Evolutionary conservation across 306 rosid genomes (phyloP), one percentile per base, ranked within the genome.

Genomic region (Quillaja saponaria): DNA sequence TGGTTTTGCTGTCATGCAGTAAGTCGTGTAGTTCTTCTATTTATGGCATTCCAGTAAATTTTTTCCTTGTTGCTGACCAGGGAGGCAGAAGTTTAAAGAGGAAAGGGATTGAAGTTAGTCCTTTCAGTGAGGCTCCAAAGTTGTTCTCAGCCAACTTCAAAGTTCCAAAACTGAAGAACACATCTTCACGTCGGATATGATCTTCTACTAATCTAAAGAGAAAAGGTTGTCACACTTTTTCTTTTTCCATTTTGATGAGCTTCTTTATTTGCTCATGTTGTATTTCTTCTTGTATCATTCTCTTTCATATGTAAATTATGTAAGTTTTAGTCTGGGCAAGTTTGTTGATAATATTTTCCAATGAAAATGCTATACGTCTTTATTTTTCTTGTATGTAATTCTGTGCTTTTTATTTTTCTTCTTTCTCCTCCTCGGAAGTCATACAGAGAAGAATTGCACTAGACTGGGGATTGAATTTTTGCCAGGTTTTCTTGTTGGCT

Each of bases 131-230:
- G 50, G 73, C 87, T 38, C 90, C 94, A 15, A 87, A 82, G 57
- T 72, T 87, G 65, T 85, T 91, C 79, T 62, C 95, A n/a, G 67
- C 89, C 52, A 25, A 69, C 56, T 85, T 91, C 70, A 87, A 78
- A 82, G 84, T 86, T 80, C 97, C 95, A 42, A 91, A 91, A 74
- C 50, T 91, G 77, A 91, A 86, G 91, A 58, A 59, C 25, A 0
- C 80, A 41, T 66, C 80, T 62, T 13, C 59, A 33, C 44, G 51
- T 13, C 9, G 33, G 28, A 25, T 37, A 45, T 67, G 74, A 66
- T 44, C 16, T 25, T 25, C 31, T 25, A 25, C 31, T 25, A 25
- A 25, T 25, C 31, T 25, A 25, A 25, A 4, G 31, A 25, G 31
- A 4, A 2, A 25, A 25, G 31, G 60, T 40, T 47, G 69, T 18